Evolutionary conservation across 305 asterid genomes (phyloP), one percentile per base, ranked within the genome.

Genomic region (Withania somnifera): DNA sequence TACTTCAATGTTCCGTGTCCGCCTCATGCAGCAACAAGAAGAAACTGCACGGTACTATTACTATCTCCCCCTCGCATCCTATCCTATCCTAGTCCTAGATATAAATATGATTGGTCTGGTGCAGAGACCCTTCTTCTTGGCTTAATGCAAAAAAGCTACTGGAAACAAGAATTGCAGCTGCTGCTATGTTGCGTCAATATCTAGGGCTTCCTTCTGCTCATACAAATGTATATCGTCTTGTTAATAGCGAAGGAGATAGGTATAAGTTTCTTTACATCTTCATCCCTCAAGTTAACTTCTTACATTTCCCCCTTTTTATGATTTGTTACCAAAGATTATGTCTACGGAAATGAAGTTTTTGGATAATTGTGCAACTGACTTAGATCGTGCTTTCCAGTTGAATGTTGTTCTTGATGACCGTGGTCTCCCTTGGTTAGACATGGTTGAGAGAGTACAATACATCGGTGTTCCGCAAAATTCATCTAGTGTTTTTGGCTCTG

Each of bases 211-310:
- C 93, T 66, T 84, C 93, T 38, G 50, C 82, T 52, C 40, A 61
- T 66, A 87, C 93, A 40, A 87, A 88, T 86, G 93, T 89, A 38
- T 88, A 88, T 84, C 91, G 93, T 69, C 90, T 90, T 14, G 82
- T 89, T 82, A 87, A 93, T 88, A 94, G 99, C 19, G 98, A 96
- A 92, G 98, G 98, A 80, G 98, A 94, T 84, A 85, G 99, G 98
- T 94, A 87, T 47, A 7, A 4, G 52, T 81, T 57, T 78, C 26
- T 42, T 82, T 61, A 26, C 36, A 82, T 15, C 3, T 11, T 50
- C 77, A 75, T 30, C 66, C 20, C 30, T 42, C 80, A 78, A 60
- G 22, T 32, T 7, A 3, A 26, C 34, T 66, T 28, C 19, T 63
- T 67, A n/a, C 19, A 67, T 11, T 67, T 13, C 53, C 53, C 53